Conservation (phyloP, 1,284 basidiomycete species). For the Ceratobasidium theobromae region DNA sequence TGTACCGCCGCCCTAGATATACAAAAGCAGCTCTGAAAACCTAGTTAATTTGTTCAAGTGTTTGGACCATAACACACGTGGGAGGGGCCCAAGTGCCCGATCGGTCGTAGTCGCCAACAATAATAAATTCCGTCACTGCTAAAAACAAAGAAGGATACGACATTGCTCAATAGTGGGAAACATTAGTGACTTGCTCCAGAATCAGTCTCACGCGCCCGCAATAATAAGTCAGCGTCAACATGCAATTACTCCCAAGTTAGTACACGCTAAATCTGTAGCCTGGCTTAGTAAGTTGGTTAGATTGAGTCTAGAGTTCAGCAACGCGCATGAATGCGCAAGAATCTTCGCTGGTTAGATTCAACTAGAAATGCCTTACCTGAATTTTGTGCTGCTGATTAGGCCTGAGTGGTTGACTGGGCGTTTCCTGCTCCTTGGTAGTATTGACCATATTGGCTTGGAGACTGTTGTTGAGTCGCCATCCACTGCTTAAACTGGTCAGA, state of each 20-base stretch:
- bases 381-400: background rate
- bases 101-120: background rate
- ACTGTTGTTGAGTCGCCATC: conserved; percentile 60
- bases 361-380: conserved; percentile 11
- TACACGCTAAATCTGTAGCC: conserved; percentile 19
- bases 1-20: background rate
- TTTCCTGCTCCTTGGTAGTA: conserved; percentile 52
- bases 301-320: background rate
- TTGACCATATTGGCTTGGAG: conserved; percentile 58
- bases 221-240: conserved; percentile 19
- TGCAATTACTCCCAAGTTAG: conserved; percentile 17
- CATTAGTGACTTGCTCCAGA: background rate
- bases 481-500: conserved; percentile 77
- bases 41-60: conserved; percentile 4
- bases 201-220: conserved; percentile 13
- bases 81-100: background rate
- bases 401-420: background rate
- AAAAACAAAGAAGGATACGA: conserved; percentile 8
- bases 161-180: background rate
- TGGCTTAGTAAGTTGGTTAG: conserved; percentile 17
- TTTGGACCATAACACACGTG: conserved; percentile 11
- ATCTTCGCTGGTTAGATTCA: background rate
- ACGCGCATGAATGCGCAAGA: background rate
- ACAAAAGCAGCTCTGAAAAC: background rate
- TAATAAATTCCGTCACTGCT: conserved; percentile 22